Conservation (phyloP, 345 rosid species). For the Brassica nigra region DNA sequence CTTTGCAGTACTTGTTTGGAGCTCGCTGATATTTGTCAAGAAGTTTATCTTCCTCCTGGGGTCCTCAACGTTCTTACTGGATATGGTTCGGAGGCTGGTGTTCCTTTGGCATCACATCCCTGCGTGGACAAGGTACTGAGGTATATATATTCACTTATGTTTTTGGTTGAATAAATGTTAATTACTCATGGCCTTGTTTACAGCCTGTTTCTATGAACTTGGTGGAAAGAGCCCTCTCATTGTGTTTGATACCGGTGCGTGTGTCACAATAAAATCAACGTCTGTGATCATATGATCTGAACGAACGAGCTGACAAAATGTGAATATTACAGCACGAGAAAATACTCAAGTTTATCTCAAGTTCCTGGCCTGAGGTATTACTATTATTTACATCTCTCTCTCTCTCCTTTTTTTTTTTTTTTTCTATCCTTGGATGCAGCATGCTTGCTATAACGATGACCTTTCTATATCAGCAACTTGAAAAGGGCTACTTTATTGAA, state of each 20-base stretch:
- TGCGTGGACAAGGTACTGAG: conserved; percentile 60
- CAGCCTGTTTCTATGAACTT: conserved; percentile 94
- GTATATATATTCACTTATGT: no score
- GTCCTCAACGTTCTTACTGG: conserved; percentile 87
- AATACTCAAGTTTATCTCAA: no score
- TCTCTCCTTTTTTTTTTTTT: neutral
- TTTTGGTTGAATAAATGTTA: no score
- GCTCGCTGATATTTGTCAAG: conserved; percentile 81
- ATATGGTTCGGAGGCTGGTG: conserved; percentile 90
- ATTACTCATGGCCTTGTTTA: conserved; percentile 14
- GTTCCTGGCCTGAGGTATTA: conserved; percentile 75
- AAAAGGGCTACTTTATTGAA: conserved; percentile 75
- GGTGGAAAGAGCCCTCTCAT: conserved; percentile 95
- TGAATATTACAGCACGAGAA: neutral
- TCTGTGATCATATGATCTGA: no score
- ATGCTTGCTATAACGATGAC: conserved; percentile 11
- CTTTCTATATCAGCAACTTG: conserved; percentile 56
- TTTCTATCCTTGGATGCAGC: conserved; percentile 4
- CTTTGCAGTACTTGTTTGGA: conserved; percentile 86
- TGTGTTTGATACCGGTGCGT: conserved; percentile 55
- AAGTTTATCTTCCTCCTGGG: conserved; percentile 92
- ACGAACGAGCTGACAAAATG: no score
- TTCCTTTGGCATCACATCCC: conserved; percentile 86
- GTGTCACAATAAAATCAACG: no score
- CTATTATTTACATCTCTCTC: neutral